phyloP scores from a whole-genome alignment of 371 early-diverging fungal genomes.

The Blakeslea trispora region DNA sequence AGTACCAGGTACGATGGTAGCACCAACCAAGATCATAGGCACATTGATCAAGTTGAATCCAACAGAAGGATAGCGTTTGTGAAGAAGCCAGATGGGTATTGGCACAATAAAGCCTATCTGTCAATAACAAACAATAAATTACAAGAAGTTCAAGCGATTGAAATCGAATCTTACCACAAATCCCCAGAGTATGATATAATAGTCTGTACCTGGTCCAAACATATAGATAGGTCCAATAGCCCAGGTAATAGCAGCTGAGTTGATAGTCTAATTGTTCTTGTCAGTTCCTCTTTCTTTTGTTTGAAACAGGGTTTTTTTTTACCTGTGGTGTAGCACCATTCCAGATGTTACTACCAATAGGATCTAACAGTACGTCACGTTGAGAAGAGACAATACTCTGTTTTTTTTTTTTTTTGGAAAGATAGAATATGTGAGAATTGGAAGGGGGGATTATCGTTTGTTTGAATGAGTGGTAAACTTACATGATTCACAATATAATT shows the following conservation, averaged over 20 bases:
- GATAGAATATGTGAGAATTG: too few species aligned
- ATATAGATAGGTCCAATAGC: conserved; percentile 73
- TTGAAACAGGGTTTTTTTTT: background rate
- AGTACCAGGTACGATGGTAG: conserved; percentile 45
- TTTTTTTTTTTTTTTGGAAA: too few species aligned
- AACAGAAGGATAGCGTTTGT: conserved; percentile 36
- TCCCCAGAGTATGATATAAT: conserved; percentile 59
- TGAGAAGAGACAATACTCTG: conserved; percentile 48
- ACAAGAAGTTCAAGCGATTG: too few species aligned
- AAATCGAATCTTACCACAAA: conserved; percentile 36
- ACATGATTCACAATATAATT: conserved; percentile 53
- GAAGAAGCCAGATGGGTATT: conserved; percentile 37
- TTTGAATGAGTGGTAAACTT: too few species aligned
- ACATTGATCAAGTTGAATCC: conserved; percentile 44
- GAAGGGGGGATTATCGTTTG: too few species aligned
- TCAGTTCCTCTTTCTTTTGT: too few species aligned
- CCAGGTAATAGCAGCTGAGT: conserved; percentile 68
- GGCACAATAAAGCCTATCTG: conserved; percentile 30
- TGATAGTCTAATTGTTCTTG: conserved; percentile 53
- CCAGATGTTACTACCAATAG: conserved; percentile 56
- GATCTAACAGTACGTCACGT: conserved; percentile 39
- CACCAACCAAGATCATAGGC: conserved; percentile 49
- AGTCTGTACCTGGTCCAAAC: conserved; percentile 66
- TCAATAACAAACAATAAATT: too few species aligned
- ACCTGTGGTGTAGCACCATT: conserved; percentile 49